Percentiles rank a stretch among this genome's conserved stretches.
Conservation (phyloP, 768 basidiomycete genomes). For the Floccularia luteovirens region DNA sequence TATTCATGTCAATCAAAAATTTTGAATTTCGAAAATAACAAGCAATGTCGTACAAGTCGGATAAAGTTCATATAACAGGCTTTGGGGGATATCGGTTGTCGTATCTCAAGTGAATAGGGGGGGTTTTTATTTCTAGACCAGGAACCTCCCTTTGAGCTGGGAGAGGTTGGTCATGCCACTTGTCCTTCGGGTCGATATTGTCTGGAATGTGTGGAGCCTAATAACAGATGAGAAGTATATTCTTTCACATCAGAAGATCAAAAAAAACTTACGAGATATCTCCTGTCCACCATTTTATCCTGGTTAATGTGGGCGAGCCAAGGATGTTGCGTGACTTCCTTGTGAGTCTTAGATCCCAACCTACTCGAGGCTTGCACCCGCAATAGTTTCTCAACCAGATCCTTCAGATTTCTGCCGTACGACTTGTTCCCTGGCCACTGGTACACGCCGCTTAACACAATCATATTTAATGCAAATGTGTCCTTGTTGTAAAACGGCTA, state of each 20-base stretch:
- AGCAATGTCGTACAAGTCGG: no score
- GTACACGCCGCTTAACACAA: no score
- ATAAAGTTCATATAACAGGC: no score
- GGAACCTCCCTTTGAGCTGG: constrained; percentile 29
- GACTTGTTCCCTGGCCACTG: constrained; percentile 30
- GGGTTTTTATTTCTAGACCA: constrained; percentile 23
- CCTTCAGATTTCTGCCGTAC: constrained; percentile 31
- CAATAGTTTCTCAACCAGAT: constrained; percentile 34
- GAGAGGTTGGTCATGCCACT: constrained; percentile 30
- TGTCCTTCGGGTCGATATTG: constrained; percentile 10
- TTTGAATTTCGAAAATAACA: no score
- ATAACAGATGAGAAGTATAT: neutral
- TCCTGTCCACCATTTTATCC: constrained; percentile 32
- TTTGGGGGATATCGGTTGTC: constrained; percentile 25
- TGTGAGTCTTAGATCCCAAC: constrained; percentile 24
- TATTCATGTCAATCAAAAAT: no score
- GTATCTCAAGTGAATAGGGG: constrained; percentile 23
- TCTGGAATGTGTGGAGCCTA: constrained; percentile 38
- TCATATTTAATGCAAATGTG: no score
- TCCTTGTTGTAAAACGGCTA: no score
- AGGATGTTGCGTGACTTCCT: constrained; percentile 29
- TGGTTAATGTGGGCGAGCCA: constrained; percentile 42
- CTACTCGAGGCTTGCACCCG: constrained; percentile 25
- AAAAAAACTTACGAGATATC: constrained; percentile 33
- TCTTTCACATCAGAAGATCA: constrained; percentile 2